phyloP scores from a whole-genome alignment of 1,284 basidiomycete genomes.

The Phellopilus nigrolimitatus region DNA sequence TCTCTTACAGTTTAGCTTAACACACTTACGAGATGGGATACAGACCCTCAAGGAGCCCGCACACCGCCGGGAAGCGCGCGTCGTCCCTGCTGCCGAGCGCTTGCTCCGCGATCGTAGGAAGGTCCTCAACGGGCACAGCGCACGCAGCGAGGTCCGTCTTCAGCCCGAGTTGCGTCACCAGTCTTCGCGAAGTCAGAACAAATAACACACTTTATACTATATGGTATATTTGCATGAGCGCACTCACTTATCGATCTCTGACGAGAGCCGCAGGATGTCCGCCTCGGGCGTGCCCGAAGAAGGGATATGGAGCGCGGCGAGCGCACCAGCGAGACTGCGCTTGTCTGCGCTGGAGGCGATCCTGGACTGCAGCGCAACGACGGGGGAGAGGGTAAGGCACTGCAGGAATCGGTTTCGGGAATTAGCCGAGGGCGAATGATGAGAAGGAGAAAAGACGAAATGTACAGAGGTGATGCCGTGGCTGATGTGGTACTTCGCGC shows the following conservation, averaged over 20 bases:
- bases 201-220: too few relatives aligned
- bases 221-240: too few relatives aligned
- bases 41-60: too few relatives aligned
- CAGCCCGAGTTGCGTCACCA: too few relatives aligned
- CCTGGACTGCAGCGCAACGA: slow-evolving; percentile 54
- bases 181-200: too few relatives aligned
- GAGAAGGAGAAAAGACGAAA: slow-evolving; percentile 3
- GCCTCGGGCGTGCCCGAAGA: slow-evolving; percentile 56
- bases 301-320: slow-evolving; percentile 53
- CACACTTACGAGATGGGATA: too few relatives aligned
- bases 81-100: too few relatives aligned
- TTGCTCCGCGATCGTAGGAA: too few relatives aligned
- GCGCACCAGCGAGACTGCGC: slow-evolving; percentile 46
- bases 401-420: slow-evolving; percentile 29
- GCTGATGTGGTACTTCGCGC: slow-evolving; percentile 70
- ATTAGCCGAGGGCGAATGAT: neutral
- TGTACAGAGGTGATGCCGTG: slow-evolving; percentile 79
- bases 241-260: slow-evolving; percentile 50
- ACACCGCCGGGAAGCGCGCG: too few relatives aligned
- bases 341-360: slow-evolving; percentile 54
- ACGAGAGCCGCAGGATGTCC: slow-evolving; percentile 51
- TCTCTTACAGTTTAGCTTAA: too few relatives aligned
- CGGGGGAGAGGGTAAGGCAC: slow-evolving; percentile 73
- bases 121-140: too few relatives aligned
- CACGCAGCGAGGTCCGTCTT: too few relatives aligned